Evolutionary conservation across 2,329 filamentous ascomycete genomes (phyloP).

Genomic region (Colletotrichum sp.): DNA sequence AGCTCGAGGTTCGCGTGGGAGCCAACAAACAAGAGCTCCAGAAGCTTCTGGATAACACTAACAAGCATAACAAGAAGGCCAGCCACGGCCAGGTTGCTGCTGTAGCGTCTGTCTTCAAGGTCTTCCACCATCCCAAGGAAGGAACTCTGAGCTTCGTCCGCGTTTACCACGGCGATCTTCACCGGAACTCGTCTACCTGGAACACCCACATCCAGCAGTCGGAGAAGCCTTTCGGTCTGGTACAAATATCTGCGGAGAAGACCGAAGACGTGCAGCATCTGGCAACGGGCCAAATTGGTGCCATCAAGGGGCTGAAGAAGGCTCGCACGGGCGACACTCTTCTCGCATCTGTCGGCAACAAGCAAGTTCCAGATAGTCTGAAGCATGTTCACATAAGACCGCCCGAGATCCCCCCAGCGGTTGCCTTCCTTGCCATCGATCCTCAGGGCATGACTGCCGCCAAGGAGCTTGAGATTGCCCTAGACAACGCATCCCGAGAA

Average conservation of each 20-base stretch:
- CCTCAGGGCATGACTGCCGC: conserved; percentile 78
- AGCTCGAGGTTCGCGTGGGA: conserved; percentile 77
- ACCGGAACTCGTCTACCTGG: conserved; percentile 77
- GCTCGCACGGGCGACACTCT: conserved; percentile 95
- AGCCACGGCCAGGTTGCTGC: conserved; percentile 43
- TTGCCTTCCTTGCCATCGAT: conserved; percentile 96
- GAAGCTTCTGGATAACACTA: conserved; percentile 31
- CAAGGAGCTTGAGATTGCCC: conserved; percentile 76
- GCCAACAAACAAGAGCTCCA: conserved; percentile 52
- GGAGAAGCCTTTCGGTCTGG: conserved; percentile 79
- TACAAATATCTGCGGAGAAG: conserved; percentile 90
- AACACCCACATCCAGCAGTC: conserved; percentile 84
- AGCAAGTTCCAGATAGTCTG: conserved; percentile 70
- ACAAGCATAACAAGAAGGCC: conserved; percentile 33
- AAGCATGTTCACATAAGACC: conserved; percentile 83
- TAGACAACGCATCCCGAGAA: conserved; percentile 83
- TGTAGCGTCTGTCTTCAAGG: conserved; percentile 85
- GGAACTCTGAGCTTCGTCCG: conserved; percentile 91
- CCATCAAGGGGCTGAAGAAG: conserved; percentile 86
- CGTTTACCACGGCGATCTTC: conserved; percentile 85
- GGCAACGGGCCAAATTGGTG: conserved; percentile 88
- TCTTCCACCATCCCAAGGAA: conserved; percentile 84
- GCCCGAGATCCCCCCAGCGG: conserved; percentile 87
- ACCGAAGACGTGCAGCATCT: conserved; percentile 85
- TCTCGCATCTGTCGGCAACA: conserved; percentile 70